Evolutionary conservation across 2,329 filamentous ascomycete genomes (phyloP).

Genomic region (Ustilaginoidea virens): DNA sequence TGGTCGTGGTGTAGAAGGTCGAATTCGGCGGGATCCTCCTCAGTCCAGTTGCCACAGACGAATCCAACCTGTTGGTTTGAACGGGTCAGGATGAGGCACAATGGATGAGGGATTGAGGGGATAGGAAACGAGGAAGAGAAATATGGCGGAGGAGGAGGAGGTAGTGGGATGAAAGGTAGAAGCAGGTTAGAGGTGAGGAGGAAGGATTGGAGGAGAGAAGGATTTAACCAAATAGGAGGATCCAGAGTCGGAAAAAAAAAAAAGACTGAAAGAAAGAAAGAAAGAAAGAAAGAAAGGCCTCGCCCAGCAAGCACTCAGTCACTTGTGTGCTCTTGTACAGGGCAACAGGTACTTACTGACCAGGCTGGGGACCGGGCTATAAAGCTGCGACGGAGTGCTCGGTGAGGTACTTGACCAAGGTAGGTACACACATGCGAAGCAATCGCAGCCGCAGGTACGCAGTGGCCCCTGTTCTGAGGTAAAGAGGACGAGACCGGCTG

Average conservation of each 20-base stretch:
- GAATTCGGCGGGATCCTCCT: conserved; percentile 17
- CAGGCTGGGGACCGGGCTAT: no score
- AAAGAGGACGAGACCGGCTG: neutral
- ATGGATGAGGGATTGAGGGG: conserved; percentile 40
- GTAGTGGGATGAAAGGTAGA: conserved; percentile 19
- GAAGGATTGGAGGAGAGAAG: conserved; percentile 37
- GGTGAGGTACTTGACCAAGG: neutral
- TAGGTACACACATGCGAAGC: no score
- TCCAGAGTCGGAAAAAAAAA: conserved; percentile 19
- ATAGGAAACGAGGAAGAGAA: conserved; percentile 24
- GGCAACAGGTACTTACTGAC: no score
- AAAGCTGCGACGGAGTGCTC: no score
- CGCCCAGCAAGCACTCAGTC: no score
- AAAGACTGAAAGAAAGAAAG: conserved; percentile 5
- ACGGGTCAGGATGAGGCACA: conserved; percentile 30
- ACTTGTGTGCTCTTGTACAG: no score
- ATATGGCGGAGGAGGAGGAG: conserved; percentile 22
- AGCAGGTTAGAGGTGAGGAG: conserved; percentile 25
- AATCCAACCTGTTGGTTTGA: conserved; percentile 18
- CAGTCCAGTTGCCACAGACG: conserved; percentile 15
- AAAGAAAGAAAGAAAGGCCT: neutral
- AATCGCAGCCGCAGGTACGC: no score
- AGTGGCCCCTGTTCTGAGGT: no score
- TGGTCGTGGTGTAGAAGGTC: conserved; percentile 9
- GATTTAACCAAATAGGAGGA: conserved; percentile 32